A percentile compares a stretch with the other conserved stretches of the same genome.
These are phyloP conservation scores for Phylloporus sp. DNA, from an alignment of 768 basidiomycete species.

Conservation along the genomic window DNA sequence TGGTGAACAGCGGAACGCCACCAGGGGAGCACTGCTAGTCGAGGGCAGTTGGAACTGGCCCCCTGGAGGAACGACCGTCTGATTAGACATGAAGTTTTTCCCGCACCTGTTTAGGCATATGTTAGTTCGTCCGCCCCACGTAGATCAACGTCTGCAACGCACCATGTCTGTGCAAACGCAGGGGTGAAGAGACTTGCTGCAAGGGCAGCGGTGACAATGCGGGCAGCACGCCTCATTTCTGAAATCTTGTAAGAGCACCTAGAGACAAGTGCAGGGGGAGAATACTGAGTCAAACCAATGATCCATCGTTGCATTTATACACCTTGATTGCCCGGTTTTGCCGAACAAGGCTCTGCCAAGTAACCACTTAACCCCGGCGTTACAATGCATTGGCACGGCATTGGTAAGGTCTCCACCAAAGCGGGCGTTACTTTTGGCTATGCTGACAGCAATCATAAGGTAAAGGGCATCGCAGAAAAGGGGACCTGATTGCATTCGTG, in stretches of 20 bases:
- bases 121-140: neutral
- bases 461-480: neutral
- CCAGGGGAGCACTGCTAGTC: conserved; percentile 33
- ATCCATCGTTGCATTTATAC: conserved; percentile 8
- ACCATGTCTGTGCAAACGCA: conserved; percentile 28
- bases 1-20: conserved; percentile 46
- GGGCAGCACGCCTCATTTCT: conserved; percentile 17
- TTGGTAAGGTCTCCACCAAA: neutral
- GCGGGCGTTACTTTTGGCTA: neutral
- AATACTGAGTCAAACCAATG: neutral
- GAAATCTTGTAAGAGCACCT: neutral
- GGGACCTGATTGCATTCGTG: neutral
- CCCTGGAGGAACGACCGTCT: conserved; percentile 42
- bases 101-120: conserved; percentile 41
- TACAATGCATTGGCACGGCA: neutral
- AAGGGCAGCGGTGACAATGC: conserved; percentile 6
- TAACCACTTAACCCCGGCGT: neutral
- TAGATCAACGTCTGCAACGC: neutral
- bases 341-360: neutral
- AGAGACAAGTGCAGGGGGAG: neutral
- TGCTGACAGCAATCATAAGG: neutral
- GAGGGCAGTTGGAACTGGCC: conserved; percentile 41
- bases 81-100: conserved; percentile 43
- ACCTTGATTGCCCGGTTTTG: neutral
- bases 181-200: conserved; percentile 6